These are phyloP conservation scores for Boechera divaricarpa DNA, from an alignment of 345 rosid species.

Conservation along the genomic window DNA sequence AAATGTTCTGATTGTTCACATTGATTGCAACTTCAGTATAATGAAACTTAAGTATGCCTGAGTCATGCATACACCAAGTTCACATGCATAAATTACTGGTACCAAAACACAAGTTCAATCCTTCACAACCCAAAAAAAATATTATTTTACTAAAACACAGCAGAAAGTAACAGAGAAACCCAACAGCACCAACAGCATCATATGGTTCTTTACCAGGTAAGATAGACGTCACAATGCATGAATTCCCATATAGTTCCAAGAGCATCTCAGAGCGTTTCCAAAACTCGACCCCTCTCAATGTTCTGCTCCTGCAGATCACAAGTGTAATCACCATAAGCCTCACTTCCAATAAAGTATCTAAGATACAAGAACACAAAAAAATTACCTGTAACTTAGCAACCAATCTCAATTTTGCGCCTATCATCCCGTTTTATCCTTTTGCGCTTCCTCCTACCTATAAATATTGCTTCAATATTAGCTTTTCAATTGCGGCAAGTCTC, in stretches of 20 bases:
- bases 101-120: not conserved
- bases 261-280: conserved; percentile 12
- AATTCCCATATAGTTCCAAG: too few relatives aligned
- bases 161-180: not conserved
- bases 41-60: too few relatives aligned
- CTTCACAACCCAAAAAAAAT: not conserved
- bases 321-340: conserved; percentile 5
- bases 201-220: too few relatives aligned
- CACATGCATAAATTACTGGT: not conserved
- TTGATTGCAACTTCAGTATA: too few relatives aligned
- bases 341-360: not conserved
- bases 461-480: too few relatives aligned
- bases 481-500: not conserved
- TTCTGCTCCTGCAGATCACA: conserved; percentile 30
- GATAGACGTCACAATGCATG: too few relatives aligned
- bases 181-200: not conserved
- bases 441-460: not conserved
- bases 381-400: conserved; percentile 39
- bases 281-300: not conserved
- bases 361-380: not conserved
- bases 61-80: too few relatives aligned
- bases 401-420: not conserved
- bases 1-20: too few relatives aligned
- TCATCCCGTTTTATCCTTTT: too few relatives aligned
- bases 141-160: not conserved